phyloP scores from a whole-genome alignment of 2,329 filamentous ascomycete species.

The Coniochaeta prunicola region DNA sequence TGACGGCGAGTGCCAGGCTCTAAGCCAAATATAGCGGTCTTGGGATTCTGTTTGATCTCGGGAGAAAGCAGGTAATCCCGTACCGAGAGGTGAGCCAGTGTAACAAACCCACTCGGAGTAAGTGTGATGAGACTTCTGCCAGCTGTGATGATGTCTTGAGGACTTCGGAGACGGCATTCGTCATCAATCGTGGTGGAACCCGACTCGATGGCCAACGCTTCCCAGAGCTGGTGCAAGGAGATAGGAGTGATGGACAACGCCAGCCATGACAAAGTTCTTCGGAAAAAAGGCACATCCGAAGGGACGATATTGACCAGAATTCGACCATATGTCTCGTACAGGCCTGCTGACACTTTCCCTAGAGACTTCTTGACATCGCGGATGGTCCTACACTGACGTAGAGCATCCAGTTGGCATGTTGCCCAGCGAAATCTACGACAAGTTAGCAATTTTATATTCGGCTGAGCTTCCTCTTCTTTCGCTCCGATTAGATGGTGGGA shows the following conservation, averaged over 20 bases:
- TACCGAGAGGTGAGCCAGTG: not conserved
- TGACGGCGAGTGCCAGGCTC: not conserved
- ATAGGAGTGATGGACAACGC: not conserved
- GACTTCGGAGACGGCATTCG: not conserved
- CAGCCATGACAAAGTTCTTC: not conserved
- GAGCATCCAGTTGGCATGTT: not conserved
- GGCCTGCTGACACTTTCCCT: not conserved
- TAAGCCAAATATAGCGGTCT: not conserved
- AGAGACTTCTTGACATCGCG: not conserved
- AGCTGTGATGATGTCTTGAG: not conserved
- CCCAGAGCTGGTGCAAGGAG: not conserved
- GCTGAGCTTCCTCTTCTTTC: no score
- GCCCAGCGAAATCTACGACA: not conserved
- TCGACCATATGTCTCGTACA: not conserved
- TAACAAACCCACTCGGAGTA: not conserved
- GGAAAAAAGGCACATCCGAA: not conserved
- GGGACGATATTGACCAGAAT: not conserved
- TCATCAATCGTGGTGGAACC: not conserved
- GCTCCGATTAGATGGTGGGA: no score
- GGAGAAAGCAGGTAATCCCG: slow-evolving; percentile 1
- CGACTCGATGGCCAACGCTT: not conserved
- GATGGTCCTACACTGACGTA: not conserved
- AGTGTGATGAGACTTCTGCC: not conserved
- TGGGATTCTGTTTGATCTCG: not conserved
- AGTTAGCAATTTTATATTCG: no score